phyloP scores from a whole-genome alignment of 495 filamentous ascomycete species.

The Penicillium waksmanii region DNA sequence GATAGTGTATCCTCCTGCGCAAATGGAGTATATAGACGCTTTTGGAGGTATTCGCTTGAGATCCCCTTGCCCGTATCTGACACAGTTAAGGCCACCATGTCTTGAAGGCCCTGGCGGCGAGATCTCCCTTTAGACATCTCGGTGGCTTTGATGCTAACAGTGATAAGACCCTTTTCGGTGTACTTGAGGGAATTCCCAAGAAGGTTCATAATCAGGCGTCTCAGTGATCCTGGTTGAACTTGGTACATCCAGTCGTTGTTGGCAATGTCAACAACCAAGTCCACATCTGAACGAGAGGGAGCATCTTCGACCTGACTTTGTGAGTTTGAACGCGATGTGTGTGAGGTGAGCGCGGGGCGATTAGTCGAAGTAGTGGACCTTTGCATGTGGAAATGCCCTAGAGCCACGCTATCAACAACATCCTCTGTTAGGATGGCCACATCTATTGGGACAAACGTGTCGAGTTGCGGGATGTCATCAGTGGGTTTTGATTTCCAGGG shows the following conservation, averaged over 20 bases:
- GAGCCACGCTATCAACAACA: constrained; percentile 20
- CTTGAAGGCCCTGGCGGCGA: constrained; percentile 24
- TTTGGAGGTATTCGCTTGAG: constrained; percentile 17
- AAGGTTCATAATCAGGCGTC: constrained; percentile 73
- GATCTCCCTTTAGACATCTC: constrained; percentile 13
- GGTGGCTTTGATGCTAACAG: constrained; percentile 55
- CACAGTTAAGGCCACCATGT: constrained; percentile 42
- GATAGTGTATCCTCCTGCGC: too few species aligned
- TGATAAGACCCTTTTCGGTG: constrained; percentile 61
- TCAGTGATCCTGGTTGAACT: constrained; percentile 63
- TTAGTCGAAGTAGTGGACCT: background rate
- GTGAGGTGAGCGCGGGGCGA: background rate
- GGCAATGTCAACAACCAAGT: constrained; percentile 56
- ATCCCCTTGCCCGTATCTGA: constrained; percentile 52
- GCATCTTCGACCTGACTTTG: background rate
- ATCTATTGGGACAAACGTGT: constrained; percentile 14
- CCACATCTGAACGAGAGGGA: constrained; percentile 26
- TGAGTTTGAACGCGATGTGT: too few species aligned
- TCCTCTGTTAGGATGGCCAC: constrained; percentile 18
- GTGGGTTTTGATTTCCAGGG: background rate
- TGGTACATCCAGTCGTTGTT: constrained; percentile 55
- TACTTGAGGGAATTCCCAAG: constrained; percentile 77
- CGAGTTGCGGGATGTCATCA: background rate
- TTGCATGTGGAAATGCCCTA: constrained; percentile 14
- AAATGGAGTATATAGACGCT: too few species aligned